A percentile compares a stretch with the other conserved stretches of the same genome.
Conservation (phyloP, 805 yeast species). For the Barnettozyma pratensis region DNA sequence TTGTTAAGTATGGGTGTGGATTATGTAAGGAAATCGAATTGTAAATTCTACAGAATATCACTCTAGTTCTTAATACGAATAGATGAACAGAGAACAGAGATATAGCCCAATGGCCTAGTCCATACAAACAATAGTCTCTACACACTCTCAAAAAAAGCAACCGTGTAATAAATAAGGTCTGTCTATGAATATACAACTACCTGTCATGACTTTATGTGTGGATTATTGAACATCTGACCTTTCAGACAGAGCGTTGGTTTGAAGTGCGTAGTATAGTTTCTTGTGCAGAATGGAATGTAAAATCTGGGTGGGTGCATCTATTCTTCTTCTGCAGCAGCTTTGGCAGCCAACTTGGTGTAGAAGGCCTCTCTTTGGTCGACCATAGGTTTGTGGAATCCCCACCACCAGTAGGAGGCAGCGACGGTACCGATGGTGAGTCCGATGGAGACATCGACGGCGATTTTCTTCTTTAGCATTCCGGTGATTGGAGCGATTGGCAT, state of each 20-base stretch:
- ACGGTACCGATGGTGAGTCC: constrained; percentile 62
- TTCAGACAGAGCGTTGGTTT: no score
- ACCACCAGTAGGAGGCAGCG: constrained; percentile 78
- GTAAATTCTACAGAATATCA: no score
- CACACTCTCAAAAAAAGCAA: not conserved
- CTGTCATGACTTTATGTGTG: not conserved
- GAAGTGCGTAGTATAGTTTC: not conserved
- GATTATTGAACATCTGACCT: not conserved
- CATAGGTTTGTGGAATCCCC: constrained; percentile 70
- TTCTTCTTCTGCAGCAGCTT: constrained; percentile 15
- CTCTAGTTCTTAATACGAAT: no score
- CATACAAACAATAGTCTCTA: not conserved
- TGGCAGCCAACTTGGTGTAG: constrained; percentile 40
- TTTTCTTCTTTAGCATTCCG: constrained; percentile 77
- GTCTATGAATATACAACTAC: not conserved
- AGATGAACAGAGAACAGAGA: no score
- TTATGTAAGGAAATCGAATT: not conserved
- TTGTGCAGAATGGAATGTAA: not conserved
- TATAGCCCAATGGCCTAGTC: no score
- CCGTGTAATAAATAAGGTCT: constrained; percentile 5
- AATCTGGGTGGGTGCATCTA: not conserved
- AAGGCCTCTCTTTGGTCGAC: constrained; percentile 77
- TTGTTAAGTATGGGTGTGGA: not conserved
- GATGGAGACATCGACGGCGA: constrained; percentile 69
- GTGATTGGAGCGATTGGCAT: constrained; percentile 85